Evolutionary conservation across 805 yeast genomes (phyloP).

Genomic region (Hermanozyma aechmeae): DNA sequence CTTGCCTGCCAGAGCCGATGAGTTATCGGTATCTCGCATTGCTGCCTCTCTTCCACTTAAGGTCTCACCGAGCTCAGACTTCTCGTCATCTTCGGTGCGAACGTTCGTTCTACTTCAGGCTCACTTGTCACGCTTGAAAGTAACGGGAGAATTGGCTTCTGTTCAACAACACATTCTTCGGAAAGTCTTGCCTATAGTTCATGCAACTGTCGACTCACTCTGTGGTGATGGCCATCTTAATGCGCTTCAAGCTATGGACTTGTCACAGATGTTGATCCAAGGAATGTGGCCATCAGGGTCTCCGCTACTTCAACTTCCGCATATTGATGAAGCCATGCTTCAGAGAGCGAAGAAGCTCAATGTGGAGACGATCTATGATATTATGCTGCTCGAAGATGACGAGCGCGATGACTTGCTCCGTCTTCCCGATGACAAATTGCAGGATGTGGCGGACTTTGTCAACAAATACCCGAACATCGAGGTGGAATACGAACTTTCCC

Average conservation of each 20-base stretch:
- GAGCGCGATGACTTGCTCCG: slow-evolving; percentile 55
- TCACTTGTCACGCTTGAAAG: slow-evolving; percentile 55
- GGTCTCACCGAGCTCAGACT: slow-evolving; percentile 21
- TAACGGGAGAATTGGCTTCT: slow-evolving; percentile 51
- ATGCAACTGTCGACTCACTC: slow-evolving; percentile 65
- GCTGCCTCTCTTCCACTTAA: slow-evolving; percentile 60
- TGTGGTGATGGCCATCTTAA: slow-evolving; percentile 74
- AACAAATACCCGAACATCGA: slow-evolving; percentile 87
- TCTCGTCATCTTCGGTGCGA: slow-evolving; percentile 52
- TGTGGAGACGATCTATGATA: slow-evolving; percentile 70
- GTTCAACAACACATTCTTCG: slow-evolving; percentile 51
- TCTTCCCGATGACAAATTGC: slow-evolving; percentile 40
- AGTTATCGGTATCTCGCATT: slow-evolving; percentile 34
- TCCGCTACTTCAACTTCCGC: slow-evolving; percentile 77
- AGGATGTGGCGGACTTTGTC: slow-evolving; percentile 75
- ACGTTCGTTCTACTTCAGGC: slow-evolving; percentile 73
- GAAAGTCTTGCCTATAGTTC: slow-evolving; percentile 40
- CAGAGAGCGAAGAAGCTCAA: slow-evolving; percentile 43
- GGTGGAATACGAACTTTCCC: slow-evolving; percentile 41
- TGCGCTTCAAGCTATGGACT: slow-evolving; percentile 76
- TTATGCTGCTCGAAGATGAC: slow-evolving; percentile 74
- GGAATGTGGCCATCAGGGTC: slow-evolving; percentile 77
- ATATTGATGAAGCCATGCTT: slow-evolving; percentile 41
- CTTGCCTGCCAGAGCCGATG: slow-evolving; percentile 50
- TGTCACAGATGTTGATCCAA: slow-evolving; percentile 82